These are phyloP conservation scores for Homolaphlyctis polyrhiza DNA, from an alignment of 371 early-diverging fungal species.

Conservation along the genomic window DNA sequence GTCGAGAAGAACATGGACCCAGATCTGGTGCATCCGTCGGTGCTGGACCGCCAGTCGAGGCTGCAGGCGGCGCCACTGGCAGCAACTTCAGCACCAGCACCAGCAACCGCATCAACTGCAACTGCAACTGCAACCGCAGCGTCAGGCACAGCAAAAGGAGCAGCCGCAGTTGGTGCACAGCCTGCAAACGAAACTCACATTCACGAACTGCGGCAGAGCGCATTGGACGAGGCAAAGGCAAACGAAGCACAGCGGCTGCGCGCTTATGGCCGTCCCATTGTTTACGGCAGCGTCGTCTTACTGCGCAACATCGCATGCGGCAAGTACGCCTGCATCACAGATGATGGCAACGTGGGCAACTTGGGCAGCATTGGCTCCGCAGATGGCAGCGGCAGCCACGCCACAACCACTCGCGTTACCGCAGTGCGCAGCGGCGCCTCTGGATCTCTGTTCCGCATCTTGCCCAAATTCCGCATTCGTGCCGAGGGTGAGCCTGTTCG, in stretches of 20 bases:
- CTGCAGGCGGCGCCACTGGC: neutral
- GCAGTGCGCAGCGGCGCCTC: slow-evolving; percentile 26
- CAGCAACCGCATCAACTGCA: neutral
- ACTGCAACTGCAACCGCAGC: neutral
- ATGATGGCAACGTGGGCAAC: too few species aligned
- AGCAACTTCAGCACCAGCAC: neutral
- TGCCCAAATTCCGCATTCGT: slow-evolving; percentile 50
- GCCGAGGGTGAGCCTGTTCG: slow-evolving; percentile 54
- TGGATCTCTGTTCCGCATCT: slow-evolving; percentile 41
- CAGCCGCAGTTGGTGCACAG: neutral
- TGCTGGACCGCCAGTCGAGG: slow-evolving; percentile 9
- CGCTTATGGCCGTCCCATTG: slow-evolving; percentile 5
- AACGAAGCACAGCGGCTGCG: neutral
- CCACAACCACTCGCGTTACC: slow-evolving; percentile 34
- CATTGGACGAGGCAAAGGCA: neutral
- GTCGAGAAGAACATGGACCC: slow-evolving; percentile 18
- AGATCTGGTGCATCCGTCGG: slow-evolving; percentile 14
- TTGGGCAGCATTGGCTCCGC: too few species aligned
- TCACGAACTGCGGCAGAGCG: neutral
- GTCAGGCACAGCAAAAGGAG: neutral
- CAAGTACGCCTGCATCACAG: too few species aligned
- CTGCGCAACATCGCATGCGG: too few species aligned
- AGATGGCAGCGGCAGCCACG: too few species aligned
- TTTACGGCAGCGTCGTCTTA: too few species aligned
- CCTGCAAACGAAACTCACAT: too few species aligned